A percentile compares a stretch with the other conserved stretches of the same genome.
These are phyloP conservation scores for Ceratobasidium theobromae DNA, from an alignment of 1,284 basidiomycete species.

Conservation along the genomic window DNA sequence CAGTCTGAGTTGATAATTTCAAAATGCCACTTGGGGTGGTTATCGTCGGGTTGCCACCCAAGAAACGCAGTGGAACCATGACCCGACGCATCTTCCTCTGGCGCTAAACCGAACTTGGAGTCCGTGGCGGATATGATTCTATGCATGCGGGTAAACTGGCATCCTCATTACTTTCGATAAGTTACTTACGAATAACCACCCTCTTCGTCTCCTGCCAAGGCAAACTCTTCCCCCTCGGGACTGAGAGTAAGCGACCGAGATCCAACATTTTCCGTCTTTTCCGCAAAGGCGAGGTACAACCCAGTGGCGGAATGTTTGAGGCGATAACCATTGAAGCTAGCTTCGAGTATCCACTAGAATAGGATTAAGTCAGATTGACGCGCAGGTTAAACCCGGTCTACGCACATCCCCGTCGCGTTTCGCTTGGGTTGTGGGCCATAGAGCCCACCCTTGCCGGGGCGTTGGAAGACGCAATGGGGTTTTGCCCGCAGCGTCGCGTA, in stretches of 20 bases:
- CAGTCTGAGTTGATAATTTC: neutral
- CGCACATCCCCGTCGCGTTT: neutral
- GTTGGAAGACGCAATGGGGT: neutral
- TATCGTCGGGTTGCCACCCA: constrained; percentile 3
- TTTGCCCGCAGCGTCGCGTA: neutral
- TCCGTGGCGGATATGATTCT: constrained; percentile 3
- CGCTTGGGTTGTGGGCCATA: neutral
- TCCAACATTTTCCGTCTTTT: neutral
- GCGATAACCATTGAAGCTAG: constrained; percentile 13
- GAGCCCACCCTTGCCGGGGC: neutral
- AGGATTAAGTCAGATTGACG: neutral
- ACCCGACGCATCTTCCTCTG: neutral
- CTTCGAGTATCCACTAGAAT: constrained; percentile 15
- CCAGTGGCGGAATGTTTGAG: constrained; percentile 19
- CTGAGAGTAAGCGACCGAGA: neutral
- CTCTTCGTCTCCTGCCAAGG: constrained; percentile 2
- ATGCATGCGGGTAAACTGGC: neutral
- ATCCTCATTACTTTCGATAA: neutral
- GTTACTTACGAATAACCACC: constrained; percentile 24
- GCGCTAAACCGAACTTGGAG: neutral
- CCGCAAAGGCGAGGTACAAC: neutral
- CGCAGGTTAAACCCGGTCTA: neutral
- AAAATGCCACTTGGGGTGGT: constrained; percentile 11
- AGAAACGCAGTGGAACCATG: neutral
- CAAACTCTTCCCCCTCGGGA: constrained; percentile 1